These are phyloP conservation scores for Metschnikowia bowlesiae DNA, from an alignment of 805 yeast genomes.

Conservation along the genomic window DNA sequence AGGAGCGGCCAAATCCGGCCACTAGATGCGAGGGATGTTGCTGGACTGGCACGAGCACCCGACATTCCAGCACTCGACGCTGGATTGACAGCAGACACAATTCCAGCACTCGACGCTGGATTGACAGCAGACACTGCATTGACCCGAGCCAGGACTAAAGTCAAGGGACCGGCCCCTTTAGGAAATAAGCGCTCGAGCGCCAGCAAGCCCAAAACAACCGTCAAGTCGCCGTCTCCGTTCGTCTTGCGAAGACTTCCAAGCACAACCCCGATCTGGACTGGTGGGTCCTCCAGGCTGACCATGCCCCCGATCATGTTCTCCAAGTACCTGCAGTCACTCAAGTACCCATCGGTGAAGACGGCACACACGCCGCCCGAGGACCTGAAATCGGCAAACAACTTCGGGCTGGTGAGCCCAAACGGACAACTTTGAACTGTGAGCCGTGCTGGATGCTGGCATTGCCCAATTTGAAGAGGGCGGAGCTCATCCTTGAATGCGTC, in stretches of 20 bases:
- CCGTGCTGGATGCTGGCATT: neutral
- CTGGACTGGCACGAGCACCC: no score
- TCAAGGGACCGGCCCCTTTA: neutral
- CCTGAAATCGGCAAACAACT: slow-evolving; percentile 10
- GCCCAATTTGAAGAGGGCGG: neutral
- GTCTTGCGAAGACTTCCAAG: slow-evolving; percentile 33
- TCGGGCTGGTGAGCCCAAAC: slow-evolving; percentile 11
- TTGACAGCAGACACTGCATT: no score
- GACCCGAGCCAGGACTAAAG: no score
- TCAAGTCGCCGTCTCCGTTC: slow-evolving; percentile 45
- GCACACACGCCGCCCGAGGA: slow-evolving; percentile 19
- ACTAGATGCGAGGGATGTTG: no score
- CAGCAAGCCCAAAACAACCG: slow-evolving; percentile 17
- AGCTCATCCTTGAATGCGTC: neutral
- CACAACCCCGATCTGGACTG: slow-evolving; percentile 30
- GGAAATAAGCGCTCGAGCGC: neutral
- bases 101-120: no score
- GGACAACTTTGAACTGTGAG: slow-evolving; percentile 10
- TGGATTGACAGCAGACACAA: no score
- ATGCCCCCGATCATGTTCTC: slow-evolving; percentile 46
- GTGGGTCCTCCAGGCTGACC: slow-evolving; percentile 9
- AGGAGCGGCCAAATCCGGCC: neutral
- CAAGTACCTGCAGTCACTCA: slow-evolving; percentile 39
- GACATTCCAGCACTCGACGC: neutral
- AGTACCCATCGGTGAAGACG: slow-evolving; percentile 17